Conservation (phyloP, 176 grass and related monocot species). For the Saccharum spontaneum region DNA sequence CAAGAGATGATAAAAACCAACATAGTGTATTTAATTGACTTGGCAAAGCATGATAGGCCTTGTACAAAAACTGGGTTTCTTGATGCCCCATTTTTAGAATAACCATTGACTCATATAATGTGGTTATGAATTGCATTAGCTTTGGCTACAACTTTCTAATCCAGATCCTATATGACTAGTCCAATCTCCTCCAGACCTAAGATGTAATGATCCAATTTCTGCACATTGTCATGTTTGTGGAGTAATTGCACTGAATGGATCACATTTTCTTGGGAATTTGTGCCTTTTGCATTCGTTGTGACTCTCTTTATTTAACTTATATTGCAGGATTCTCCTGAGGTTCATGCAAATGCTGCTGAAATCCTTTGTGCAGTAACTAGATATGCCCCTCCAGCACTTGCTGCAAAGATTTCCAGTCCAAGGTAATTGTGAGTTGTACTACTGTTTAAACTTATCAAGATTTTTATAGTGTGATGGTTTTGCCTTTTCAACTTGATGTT, state of each 20-base stretch:
- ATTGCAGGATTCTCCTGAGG: constrained; percentile 86
- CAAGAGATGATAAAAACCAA: background rate
- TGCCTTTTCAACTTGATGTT: constrained; percentile 32
- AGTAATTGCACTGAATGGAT: background rate
- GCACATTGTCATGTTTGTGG: background rate
- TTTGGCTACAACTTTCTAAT: constrained; percentile 2
- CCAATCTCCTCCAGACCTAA: constrained; percentile 17
- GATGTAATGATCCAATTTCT: background rate
- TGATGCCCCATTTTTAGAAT: background rate
- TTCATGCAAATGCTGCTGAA: constrained; percentile 94
- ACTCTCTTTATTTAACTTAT: constrained; percentile 17
- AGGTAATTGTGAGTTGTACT: constrained; percentile 47
- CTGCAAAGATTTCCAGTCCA: constrained; percentile 84
- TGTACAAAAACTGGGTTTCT: constrained; percentile 1
- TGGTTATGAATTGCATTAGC: background rate
- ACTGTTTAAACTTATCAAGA: constrained; percentile 12
- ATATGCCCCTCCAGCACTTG: constrained; percentile 87
- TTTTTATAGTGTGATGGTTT: background rate
- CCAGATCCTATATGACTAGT: background rate
- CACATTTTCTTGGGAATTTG: background rate
- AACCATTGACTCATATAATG: background rate
- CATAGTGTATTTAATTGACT: background rate
- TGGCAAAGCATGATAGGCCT: constrained; percentile 2
- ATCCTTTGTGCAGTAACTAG: constrained; percentile 90
- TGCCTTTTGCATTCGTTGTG: background rate